Evolutionary conservation across 768 basidiomycete genomes (phyloP).

Genomic region (Lactarius sanguifluus): DNA sequence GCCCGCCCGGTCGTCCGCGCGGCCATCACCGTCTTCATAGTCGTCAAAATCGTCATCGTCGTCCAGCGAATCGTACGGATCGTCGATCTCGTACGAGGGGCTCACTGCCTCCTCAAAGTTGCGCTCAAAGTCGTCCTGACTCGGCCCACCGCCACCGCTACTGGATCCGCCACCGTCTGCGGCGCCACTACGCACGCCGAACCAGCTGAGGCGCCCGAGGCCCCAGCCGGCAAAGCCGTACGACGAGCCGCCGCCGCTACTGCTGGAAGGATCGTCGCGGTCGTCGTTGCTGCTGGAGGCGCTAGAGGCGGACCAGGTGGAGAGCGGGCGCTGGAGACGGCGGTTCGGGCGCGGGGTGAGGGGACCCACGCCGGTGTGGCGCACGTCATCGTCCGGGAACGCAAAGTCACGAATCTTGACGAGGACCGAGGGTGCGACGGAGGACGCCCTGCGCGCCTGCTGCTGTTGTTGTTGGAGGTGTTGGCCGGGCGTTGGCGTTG

Average conservation of each 20-base stretch:
- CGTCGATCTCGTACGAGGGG: constrained; percentile 34
- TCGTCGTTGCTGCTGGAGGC: constrained; percentile 31
- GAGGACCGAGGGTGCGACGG: constrained; percentile 23
- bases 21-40: constrained; percentile 30
- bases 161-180: constrained; percentile 12
- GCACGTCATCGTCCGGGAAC: constrained; percentile 42
- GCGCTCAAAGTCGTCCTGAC: constrained; percentile 45
- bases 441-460: neutral
- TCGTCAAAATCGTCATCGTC: constrained; percentile 34
- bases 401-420: constrained; percentile 55
- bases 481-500: constrained; percentile 19
- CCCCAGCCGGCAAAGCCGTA: constrained; percentile 44
- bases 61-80: constrained; percentile 30
- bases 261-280: constrained; percentile 34
- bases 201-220: constrained; percentile 46
- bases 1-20: constrained; percentile 27
- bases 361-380: constrained; percentile 45
- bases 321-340: constrained; percentile 35
- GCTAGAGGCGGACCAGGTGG: constrained; percentile 31
- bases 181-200: constrained; percentile 33
- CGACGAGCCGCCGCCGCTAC: constrained; percentile 26
- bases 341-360: constrained; percentile 44
- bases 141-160: constrained; percentile 35
- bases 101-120: constrained; percentile 44
- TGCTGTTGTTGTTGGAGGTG: neutral